Evolutionary conservation across 2,329 filamentous ascomycete species (phyloP).

Genomic region (Trichoderma koningiopsis): DNA sequence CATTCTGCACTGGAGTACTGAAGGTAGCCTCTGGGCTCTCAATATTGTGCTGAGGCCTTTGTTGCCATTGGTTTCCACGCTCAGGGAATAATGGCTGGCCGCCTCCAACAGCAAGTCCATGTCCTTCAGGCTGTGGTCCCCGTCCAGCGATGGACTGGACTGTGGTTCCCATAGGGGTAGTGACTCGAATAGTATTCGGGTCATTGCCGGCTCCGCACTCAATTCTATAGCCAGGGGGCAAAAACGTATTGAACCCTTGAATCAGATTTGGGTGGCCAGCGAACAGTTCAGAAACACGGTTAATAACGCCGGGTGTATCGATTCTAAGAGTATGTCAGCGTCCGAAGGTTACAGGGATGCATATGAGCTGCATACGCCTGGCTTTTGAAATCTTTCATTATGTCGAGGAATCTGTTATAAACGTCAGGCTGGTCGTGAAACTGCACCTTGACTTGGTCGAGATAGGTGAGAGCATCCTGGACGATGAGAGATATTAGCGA

Average conservation of each 20-base stretch:
- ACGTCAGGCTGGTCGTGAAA: constrained; percentile 97
- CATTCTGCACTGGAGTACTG: constrained; percentile 58
- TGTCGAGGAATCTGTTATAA: constrained; percentile 94
- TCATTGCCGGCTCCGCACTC: constrained; percentile 94
- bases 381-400: constrained; percentile 99
- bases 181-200: constrained; percentile 93
- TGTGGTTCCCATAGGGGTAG: constrained; percentile 96
- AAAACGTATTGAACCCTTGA: constrained; percentile 96
- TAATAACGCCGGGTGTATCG: constrained; percentile 96
- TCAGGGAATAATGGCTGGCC: constrained; percentile 52
- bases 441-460: constrained; percentile 97
- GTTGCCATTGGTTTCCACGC: constrained; percentile 58
- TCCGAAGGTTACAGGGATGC: constrained; percentile 54
- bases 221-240: constrained; percentile 93
- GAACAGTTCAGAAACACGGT: constrained; percentile 92
- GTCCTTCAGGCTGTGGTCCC: constrained; percentile 50
- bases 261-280: constrained; percentile 94
- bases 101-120: constrained; percentile 39
- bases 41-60: constrained; percentile 58
- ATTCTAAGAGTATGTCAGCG: constrained; percentile 59
- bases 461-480: constrained; percentile 81
- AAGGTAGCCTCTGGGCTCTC: constrained; percentile 66
- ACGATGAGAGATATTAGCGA: constrained; percentile 26
- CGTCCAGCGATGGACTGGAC: constrained; percentile 77
- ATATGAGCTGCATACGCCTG: constrained; percentile 68